Evolutionary conservation across 257 asterid genomes (phyloP), one percentile per base, ranked within the genome.

Genomic region (Cordia subcordata): DNA sequence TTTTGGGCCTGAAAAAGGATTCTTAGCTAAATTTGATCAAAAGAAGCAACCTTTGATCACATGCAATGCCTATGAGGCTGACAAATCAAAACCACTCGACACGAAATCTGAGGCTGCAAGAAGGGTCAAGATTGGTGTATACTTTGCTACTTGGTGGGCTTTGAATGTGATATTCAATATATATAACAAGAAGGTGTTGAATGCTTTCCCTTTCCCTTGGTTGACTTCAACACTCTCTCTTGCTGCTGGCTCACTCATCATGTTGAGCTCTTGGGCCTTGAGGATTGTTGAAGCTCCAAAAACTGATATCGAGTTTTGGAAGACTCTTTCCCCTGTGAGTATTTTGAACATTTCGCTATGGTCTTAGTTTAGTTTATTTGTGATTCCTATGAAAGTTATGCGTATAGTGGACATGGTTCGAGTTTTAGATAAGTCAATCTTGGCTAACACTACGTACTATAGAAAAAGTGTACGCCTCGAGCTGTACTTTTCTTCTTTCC

Each of bases 131-230:
- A 52, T 52, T 17, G 56, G 56, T 5, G n/a, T 16, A 52, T 52
- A 52, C n/a, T 52, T 52, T 52, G 56, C 56, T 52, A 22, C 35
- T 52, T 52, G 56, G 56, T 52, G 56, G 56, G 56, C n/a, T 52
- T 52, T 52, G 56, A 52, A 52, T 52, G 56, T 52, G 33, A 20
- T 52, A 8, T 52, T 52, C 56, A 52, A 52, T 52, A 52, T 52
- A 20, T 52, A 52, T 52, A 52, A 52, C n/a, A 52, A 52, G 56
- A 52, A 52, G 56, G 56, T 52, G 56, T 52, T 52, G 35, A 52
- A 52, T 52, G 56, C 56, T 18, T 52, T 52, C 35, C 56, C 56
- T 13, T 52, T 20, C 19, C 56, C 56, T 8, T 52, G 56, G 56
- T 52, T 52, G 13, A 52, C 56, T 18, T 52, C 56, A 21, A 52